Evolutionary conservation across 306 rosid genomes (phyloP).

Genomic region (Ormosia semicastrata): DNA sequence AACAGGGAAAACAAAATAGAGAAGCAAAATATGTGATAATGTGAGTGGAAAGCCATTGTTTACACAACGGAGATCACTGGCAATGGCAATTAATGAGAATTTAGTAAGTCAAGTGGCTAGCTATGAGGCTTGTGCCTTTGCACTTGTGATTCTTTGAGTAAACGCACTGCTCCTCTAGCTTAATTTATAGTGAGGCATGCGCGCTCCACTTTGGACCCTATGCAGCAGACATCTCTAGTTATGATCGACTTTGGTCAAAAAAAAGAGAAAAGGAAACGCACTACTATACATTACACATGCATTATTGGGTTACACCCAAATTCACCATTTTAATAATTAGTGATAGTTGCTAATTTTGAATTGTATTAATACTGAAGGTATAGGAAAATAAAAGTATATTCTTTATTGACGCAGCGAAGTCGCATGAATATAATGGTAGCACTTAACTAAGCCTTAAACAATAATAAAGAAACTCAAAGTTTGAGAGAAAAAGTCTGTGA

Average conservation of each 20-base stretch:
- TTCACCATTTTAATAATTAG: background rate
- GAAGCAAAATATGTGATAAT: slow-evolving; percentile 17
- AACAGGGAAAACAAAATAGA: slow-evolving; percentile 28
- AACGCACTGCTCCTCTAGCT: background rate
- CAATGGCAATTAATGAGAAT: background rate
- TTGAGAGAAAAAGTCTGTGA: no score
- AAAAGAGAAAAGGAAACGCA: background rate
- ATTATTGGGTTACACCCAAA: slow-evolving; percentile 35
- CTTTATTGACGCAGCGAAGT: no score
- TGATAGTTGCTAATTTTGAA: background rate
- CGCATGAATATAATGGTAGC: no score
- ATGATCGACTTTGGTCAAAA: slow-evolving; percentile 30
- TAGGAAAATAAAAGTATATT: background rate
- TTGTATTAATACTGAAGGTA: background rate
- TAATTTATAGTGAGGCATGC: slow-evolving; percentile 38
- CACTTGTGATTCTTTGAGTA: background rate
- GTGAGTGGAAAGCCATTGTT: slow-evolving; percentile 39
- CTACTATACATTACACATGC: background rate
- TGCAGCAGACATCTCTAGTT: background rate
- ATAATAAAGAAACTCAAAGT: no score
- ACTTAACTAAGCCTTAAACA: no score
- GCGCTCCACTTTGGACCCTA: slow-evolving; percentile 33
- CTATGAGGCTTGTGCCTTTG: background rate
- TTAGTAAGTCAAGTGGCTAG: background rate
- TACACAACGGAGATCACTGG: background rate